Conservation (phyloP, 228 moss, liverwort and hornwort genomes). For the Sphagnum magellanicum region DNA sequence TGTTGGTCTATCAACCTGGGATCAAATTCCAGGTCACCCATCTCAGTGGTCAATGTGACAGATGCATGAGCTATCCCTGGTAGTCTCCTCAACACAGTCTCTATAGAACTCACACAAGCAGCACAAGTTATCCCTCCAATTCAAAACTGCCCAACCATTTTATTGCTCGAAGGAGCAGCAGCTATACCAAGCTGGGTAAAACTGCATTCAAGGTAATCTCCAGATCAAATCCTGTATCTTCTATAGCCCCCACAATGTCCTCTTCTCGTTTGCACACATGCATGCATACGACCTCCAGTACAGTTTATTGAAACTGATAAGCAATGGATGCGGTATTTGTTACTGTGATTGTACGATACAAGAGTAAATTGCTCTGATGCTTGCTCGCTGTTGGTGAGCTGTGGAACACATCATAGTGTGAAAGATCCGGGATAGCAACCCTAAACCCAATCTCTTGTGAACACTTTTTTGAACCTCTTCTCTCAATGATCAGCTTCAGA, state of each 20-base stretch:
- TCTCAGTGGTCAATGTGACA: conserved; percentile 66
- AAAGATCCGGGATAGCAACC: no score
- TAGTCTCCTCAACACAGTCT: conserved; percentile 49
- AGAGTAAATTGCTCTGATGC: no score
- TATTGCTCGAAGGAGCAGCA: conserved; percentile 5
- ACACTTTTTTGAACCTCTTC: no score
- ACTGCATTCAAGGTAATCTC: conserved; percentile 30
- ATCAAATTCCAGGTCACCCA: conserved; percentile 82
- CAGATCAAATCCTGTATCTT: conserved; percentile 87
- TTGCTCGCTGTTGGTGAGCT: no score
- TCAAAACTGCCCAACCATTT: conserved; percentile 63
- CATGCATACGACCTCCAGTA: not conserved
- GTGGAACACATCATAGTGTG: no score
- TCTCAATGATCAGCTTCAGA: no score
- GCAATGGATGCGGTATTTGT: no score
- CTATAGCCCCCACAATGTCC: conserved; percentile 76
- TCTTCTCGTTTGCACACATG: conserved; percentile 19
- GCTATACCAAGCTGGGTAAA: not conserved
- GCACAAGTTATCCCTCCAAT: conserved; percentile 91
- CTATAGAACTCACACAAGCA: conserved; percentile 72
- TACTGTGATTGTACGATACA: no score
- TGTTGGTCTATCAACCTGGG: conserved; percentile 38
- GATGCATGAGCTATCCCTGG: conserved; percentile 64
- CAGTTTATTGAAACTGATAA: no score
- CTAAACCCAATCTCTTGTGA: no score